Evolutionary conservation across 352 stramenopile species (phyloP), one percentile per base, ranked within the genome.

Genomic region (Phytopythium delawarense): DNA sequence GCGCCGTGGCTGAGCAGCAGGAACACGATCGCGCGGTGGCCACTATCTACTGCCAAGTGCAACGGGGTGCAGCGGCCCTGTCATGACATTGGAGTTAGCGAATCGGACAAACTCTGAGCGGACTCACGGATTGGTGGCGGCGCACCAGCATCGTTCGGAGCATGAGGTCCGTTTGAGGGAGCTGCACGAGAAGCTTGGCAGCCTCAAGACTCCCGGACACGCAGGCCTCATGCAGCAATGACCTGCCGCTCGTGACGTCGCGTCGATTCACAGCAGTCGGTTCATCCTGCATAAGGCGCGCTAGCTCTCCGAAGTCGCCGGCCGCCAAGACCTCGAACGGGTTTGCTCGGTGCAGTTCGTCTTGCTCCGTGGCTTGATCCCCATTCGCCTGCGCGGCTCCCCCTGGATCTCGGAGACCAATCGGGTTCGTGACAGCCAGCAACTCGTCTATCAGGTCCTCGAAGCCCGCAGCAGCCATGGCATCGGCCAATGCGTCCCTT

Each of bases 1-100:
- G 84, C 79, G 0, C 81, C 84, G 35, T 91, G 70, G 30, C 78
- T 89, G 23, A 92, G 70, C 18, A 92, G 58, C n/a, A 87, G 60
- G 51, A 92, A 92, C 1, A 75, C 80, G 15, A 91, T 69, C 1
- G 78, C 64, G 13, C 84, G 79, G 25, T 84, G 71, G 56, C 82
- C 85, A 34, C 77, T 79, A 1, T 69, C 65, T 21, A 91, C 81
- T 15, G 81, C 84, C 6, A 92, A 60, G 45, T 90, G 84, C 23
- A 92, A 53, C 7, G 79, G 64, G 2, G 79, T 82, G 35, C 76
- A 87, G 18, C 76, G 76, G 30, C 84, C 84, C 84, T 91, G 45
- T 5, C 57, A 16, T 1, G 21, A 46, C 4, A 50, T 13, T 32
- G 16, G 11, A 2, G 20, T 50, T 7, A 51, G 46, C 12, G 7